These are phyloP conservation scores for Mucor irregularis DNA, from an alignment of 371 early-diverging fungal species.

Conservation along the genomic window DNA sequence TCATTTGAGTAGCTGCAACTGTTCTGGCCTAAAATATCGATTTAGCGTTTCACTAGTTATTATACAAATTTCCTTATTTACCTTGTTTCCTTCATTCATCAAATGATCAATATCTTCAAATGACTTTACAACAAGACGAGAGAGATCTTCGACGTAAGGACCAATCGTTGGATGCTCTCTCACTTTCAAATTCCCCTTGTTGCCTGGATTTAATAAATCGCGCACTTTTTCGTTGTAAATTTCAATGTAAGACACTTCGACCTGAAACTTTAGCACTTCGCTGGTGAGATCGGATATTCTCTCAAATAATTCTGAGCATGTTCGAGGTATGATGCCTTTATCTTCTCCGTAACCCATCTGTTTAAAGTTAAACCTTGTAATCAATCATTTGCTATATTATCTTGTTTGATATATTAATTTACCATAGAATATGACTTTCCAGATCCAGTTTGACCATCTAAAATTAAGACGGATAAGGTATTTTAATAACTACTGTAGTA, in stretches of 20 bases:
- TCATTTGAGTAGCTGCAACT: conserved; percentile 96
- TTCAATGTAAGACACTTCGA: conserved; percentile 85
- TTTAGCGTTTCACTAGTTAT: neutral
- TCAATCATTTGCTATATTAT: too few species aligned
- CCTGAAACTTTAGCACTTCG: conserved; percentile 58
- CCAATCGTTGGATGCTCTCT: conserved; percentile 88
- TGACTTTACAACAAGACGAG: conserved; percentile 74
- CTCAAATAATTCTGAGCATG: conserved; percentile 76
- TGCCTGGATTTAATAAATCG: conserved; percentile 81
- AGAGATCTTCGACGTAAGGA: conserved; percentile 89
- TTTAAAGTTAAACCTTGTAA: too few species aligned
- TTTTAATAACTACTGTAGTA: neutral
- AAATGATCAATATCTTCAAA: conserved; percentile 74
- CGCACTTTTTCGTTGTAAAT: conserved; percentile 86
- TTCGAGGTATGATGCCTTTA: conserved; percentile 82
- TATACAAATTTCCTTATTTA: conserved; percentile 7
- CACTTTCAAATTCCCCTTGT: conserved; percentile 74
- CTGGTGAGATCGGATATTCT: conserved; percentile 46
- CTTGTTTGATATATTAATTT: conserved; percentile 22
- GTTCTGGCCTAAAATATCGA: conserved; percentile 59
- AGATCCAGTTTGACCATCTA: conserved; percentile 84
- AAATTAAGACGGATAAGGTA: neutral
- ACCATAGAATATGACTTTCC: conserved; percentile 83
- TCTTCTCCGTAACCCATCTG: conserved; percentile 70
- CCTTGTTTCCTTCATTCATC: conserved; percentile 87